phyloP scores from a whole-genome alignment of 352 stramenopile species.

The Pythium insidiosum region DNA sequence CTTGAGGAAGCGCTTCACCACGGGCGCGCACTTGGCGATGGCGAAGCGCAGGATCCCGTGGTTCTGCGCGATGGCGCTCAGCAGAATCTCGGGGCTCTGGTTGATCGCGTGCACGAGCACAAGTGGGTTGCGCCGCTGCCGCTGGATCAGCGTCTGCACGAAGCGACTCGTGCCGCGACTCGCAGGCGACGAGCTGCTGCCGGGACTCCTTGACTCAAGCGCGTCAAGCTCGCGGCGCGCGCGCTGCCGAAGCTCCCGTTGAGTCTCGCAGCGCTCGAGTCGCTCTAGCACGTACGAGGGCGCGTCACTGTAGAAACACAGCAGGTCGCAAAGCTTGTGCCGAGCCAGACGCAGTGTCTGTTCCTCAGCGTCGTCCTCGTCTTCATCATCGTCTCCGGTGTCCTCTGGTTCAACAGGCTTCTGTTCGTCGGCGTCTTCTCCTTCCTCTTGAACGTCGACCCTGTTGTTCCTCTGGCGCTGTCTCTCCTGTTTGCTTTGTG shows the following conservation, averaged over 20 bases:
- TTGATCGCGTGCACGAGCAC: conserved; percentile 56
- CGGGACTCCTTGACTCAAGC: no score
- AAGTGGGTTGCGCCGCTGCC: conserved; percentile 40
- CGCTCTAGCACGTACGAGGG: conserved; percentile 37
- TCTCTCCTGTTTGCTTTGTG: no score
- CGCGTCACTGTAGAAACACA: conserved; percentile 33
- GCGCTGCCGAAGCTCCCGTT: conserved; percentile 11
- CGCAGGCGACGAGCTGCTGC: no score
- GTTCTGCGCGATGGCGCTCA: conserved; percentile 49
- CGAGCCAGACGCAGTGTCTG: conserved; percentile 12
- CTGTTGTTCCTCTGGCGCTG: no score
- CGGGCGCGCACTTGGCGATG: conserved; percentile 56
- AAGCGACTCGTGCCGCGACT: conserved; percentile 16
- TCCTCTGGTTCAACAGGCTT: background rate
- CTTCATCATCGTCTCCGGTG: background rate
- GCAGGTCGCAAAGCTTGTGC: conserved; percentile 25
- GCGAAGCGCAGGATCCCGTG: conserved; percentile 61
- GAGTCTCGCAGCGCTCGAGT: conserved; percentile 29
- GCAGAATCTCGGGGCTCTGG: conserved; percentile 54
- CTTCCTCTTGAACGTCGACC: no score
- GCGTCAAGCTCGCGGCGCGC: conserved; percentile 16
- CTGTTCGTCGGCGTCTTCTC: background rate
- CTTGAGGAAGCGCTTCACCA: conserved; percentile 59
- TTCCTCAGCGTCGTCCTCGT: background rate
- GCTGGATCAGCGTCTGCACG: conserved; percentile 41